Evolutionary conservation across 805 yeast genomes (phyloP), one percentile per base, ranked within the genome.

Genomic region (Naumovozyma castellii): DNA sequence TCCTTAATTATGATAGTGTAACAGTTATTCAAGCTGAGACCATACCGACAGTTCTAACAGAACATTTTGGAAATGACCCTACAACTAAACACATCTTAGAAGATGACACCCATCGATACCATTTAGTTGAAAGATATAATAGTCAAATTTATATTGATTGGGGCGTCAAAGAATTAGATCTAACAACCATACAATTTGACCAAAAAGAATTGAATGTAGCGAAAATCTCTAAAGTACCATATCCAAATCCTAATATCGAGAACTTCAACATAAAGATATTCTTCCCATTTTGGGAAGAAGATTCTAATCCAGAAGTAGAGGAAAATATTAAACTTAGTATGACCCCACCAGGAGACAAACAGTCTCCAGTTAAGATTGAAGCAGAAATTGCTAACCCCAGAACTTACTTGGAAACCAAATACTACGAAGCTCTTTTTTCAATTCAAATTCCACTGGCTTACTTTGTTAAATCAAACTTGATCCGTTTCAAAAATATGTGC

Each of bases 381-480:
- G 16, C 8, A 8, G 18, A 18, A n/a, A 17, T 12, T 12, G 10
- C 10, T 13, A 50, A 52, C 36, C 59, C 65, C 0, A 44, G 43
- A 31, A 38, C 18, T 2, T 61, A 57, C 38, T 38, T 61, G n/a
- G 47, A 48, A 18, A 40, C 51, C 3, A 63, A 59, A 39, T 68
- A 68, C 38, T 65, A 61, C 36, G 62, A 60, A 4, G 51, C 60
- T 4, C 45, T 68, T 5, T 68, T 61, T 41, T 52, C 57, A 12
- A 35, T 62, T 3, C 53, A 59, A n/a, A 50, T 61, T 0, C 67
- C 69, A 3, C 32, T 66, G 16, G 64, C 65, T 0, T 64, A 63
- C 51, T 61, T 71, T 58, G 57, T 64, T 4, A 76, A 76, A 46
- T 73, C 79, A 0, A 69, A 73, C 3, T 54, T 76, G 30, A 54